phyloP scores from a whole-genome alignment of 2,329 filamentous ascomycete genomes.

The Sphaerulina musiva region DNA sequence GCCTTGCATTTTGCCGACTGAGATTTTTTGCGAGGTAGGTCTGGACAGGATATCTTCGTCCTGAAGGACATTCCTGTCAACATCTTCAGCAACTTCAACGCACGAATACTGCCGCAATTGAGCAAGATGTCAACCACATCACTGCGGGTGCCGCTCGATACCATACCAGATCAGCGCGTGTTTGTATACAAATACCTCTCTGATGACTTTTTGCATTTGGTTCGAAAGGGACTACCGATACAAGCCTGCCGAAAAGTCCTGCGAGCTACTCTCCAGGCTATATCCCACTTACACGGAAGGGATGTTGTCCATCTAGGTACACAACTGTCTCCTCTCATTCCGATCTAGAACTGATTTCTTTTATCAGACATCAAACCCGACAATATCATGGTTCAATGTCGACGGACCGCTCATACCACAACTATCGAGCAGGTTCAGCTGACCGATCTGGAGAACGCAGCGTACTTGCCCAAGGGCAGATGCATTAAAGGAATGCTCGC shows the following conservation, averaged over 20 bases:
- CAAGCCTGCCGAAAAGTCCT: not conserved
- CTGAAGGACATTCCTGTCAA: not conserved
- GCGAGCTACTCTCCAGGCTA: constrained; percentile 1
- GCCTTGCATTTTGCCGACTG: not conserved
- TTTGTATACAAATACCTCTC: constrained; percentile 4
- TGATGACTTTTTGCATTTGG: not conserved
- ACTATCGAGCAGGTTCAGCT: constrained; percentile 25
- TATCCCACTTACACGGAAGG: not conserved
- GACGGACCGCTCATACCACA: constrained; percentile 13
- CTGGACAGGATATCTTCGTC: not conserved
- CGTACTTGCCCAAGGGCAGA: constrained; percentile 30
- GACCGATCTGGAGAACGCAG: constrained; percentile 32
- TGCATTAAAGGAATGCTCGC: constrained; percentile 30
- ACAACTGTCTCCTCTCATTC: not conserved
- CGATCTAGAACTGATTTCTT: not conserved
- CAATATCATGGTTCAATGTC: constrained; percentile 28
- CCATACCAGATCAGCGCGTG: not conserved
- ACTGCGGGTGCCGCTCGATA: constrained; percentile 1
- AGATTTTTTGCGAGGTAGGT: not conserved
- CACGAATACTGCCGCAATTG: constrained; percentile 1
- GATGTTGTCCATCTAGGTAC: not conserved
- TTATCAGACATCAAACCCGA: constrained; percentile 29
- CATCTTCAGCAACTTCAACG: constrained; percentile 19
- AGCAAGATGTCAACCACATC: not conserved
- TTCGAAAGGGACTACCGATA: not conserved